Conservation (phyloP, 352 stramenopile genomes). For the Globisporangium alternatum region DNA sequence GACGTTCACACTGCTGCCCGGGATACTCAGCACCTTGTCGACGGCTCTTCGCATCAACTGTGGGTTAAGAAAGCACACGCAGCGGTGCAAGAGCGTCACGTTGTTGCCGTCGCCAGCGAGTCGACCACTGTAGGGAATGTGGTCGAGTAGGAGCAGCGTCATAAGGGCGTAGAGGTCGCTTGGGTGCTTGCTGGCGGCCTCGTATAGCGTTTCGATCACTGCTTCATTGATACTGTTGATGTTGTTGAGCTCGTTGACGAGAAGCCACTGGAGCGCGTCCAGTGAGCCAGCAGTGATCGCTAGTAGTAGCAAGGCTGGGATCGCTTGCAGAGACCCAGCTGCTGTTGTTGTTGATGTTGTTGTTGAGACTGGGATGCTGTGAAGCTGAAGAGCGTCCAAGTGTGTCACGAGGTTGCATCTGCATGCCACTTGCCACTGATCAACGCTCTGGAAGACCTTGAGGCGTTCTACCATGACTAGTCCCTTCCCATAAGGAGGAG, state of each 20-base stretch:
- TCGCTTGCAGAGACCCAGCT: neutral
- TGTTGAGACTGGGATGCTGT: conserved; percentile 3
- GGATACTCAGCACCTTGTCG: conserved; percentile 21
- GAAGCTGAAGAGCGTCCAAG: conserved; percentile 28
- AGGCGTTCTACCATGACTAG: neutral
- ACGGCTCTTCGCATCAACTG: conserved; percentile 23
- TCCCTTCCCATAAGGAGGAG: neutral
- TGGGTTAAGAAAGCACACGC: conserved; percentile 33
- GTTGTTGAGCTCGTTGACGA: conserved; percentile 10
- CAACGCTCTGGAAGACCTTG: conserved; percentile 2
- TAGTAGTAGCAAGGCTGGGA: conserved; percentile 16
- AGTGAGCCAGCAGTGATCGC: conserved; percentile 33
- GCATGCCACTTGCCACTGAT: conserved; percentile 17
- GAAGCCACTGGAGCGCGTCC: conserved; percentile 39
- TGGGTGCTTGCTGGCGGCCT: conserved; percentile 26
- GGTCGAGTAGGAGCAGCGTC: conserved; percentile 35
- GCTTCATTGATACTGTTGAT: conserved; percentile 7
- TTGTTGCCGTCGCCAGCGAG: conserved; percentile 46
- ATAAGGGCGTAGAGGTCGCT: conserved; percentile 34
- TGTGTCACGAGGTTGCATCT: conserved; percentile 31
- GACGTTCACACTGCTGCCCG: conserved; percentile 15
- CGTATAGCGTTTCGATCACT: conserved; percentile 7
- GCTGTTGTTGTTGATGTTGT: neutral
- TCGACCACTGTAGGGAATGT: conserved; percentile 30
- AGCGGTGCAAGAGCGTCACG: conserved; percentile 50